Evolutionary conservation across 164 flowering plant species (phyloP).

Genomic region (Buxus sempervirens): DNA sequence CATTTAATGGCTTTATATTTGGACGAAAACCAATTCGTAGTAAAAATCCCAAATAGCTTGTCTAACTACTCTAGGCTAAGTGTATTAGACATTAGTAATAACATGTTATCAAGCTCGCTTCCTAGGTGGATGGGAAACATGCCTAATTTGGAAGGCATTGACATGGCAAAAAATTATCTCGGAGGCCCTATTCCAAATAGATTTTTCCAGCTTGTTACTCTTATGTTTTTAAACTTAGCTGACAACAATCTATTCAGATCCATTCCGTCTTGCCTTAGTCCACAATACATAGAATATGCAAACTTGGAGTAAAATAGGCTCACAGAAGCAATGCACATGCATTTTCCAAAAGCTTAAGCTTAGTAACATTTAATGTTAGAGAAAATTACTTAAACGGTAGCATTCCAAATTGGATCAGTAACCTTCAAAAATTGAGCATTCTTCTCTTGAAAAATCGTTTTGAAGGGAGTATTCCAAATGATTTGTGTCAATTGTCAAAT

Average conservation of each 20-base stretch:
- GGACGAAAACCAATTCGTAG: conserved; percentile 3
- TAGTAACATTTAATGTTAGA: background rate
- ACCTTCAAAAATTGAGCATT: background rate
- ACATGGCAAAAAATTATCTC: background rate
- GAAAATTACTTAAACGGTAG: background rate
- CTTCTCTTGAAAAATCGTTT: background rate
- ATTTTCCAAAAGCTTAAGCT: background rate
- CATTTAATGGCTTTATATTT: background rate
- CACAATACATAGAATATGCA: background rate
- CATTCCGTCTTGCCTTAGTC: background rate
- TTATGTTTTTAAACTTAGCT: background rate
- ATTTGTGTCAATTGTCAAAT: background rate
- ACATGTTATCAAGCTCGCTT: conserved; percentile 7
- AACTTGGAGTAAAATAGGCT: too few relatives aligned
- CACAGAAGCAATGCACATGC: background rate
- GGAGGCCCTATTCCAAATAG: background rate
- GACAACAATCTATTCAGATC: background rate
- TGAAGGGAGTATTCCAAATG: background rate
- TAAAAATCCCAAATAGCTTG: background rate
- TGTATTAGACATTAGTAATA: conserved; percentile 6
- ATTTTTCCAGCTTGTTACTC: background rate
- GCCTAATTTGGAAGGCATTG: background rate
- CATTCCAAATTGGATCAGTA: background rate
- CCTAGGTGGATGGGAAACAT: conserved; percentile 11
- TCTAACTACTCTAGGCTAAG: background rate